phyloP scores from a whole-genome alignment of 305 asterid genomes.

The Petunia hybrid region DNA sequence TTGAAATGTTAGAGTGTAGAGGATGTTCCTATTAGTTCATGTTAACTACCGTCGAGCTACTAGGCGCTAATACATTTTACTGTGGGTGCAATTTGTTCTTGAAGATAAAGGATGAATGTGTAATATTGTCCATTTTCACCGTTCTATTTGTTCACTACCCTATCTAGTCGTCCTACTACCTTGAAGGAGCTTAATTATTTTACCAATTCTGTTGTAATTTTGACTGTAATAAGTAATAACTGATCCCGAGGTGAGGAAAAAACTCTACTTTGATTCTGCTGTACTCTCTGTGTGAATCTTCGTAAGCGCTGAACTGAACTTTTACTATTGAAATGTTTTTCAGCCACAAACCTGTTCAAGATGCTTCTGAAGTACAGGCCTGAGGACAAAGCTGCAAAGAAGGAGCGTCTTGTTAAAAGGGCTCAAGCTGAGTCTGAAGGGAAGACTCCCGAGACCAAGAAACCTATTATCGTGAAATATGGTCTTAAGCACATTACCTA shows the following conservation, averaged over 20 bases:
- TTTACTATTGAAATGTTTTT: not conserved
- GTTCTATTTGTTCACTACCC: not conserved
- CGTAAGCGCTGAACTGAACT: not conserved
- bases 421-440: slow-evolving; percentile 81
- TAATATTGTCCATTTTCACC: not conserved
- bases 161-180: not conserved
- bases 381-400: slow-evolving; percentile 71
- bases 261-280: not conserved
- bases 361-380: slow-evolving; percentile 74
- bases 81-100: not conserved
- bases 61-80: not conserved
- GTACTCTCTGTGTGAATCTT: not conserved
- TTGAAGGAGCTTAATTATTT: not conserved
- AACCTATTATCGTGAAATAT: slow-evolving; percentile 44
- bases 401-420: slow-evolving; percentile 67
- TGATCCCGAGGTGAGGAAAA: not conserved
- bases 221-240: too few relatives aligned
- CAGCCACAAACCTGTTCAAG: slow-evolving; percentile 72
- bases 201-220: not conserved
- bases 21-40: too few relatives aligned
- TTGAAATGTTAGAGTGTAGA: not conserved
- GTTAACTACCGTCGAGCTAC: too few relatives aligned
- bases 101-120: too few relatives aligned
- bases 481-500: not conserved
- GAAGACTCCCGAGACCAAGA: slow-evolving; percentile 61